phyloP scores from a whole-genome alignment of 352 stramenopile species.

The Phytopythium boreale region DNA sequence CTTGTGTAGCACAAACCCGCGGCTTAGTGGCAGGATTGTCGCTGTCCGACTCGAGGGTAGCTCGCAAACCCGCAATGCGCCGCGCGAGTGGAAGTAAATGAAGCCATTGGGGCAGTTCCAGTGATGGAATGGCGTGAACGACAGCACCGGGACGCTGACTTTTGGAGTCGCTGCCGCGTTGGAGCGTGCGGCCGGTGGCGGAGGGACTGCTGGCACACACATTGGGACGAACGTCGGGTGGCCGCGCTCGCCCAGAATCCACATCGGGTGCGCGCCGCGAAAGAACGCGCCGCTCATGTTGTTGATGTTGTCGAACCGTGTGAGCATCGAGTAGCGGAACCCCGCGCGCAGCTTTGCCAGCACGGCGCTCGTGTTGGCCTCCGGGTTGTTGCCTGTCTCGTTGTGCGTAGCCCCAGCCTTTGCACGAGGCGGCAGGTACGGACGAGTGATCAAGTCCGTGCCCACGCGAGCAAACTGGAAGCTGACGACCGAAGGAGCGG shows the following conservation, averaged over 20 bases:
- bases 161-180: conserved; percentile 19
- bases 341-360: conserved; percentile 69
- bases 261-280: conserved; percentile 80
- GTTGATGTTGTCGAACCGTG: conserved; percentile 78
- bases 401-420: conserved; percentile 44
- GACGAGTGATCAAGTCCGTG: conserved; percentile 76
- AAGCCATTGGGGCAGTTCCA: conserved; percentile 88
- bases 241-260: conserved; percentile 72
- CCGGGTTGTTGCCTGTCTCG: conserved; percentile 40
- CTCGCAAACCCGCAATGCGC: conserved; percentile 76
- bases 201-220: conserved; percentile 37
- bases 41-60: conserved; percentile 71
- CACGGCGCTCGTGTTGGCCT: conserved; percentile 66
- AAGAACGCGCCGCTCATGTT: conserved; percentile 86
- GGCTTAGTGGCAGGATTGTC: conserved; percentile 62
- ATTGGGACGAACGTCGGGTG: conserved; percentile 69
- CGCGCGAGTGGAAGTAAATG: conserved; percentile 86
- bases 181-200: conserved; percentile 8
- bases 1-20: conserved; percentile 81
- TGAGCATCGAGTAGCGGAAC: conserved; percentile 87
- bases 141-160: conserved; percentile 78
- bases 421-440: conserved; percentile 59
- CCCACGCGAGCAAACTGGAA: conserved; percentile 70
- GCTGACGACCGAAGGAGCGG: conserved; percentile 14
- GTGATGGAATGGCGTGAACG: conserved; percentile 85